Conservation (phyloP, 768 basidiomycete genomes). For the Rubroboletus satanas region DNA sequence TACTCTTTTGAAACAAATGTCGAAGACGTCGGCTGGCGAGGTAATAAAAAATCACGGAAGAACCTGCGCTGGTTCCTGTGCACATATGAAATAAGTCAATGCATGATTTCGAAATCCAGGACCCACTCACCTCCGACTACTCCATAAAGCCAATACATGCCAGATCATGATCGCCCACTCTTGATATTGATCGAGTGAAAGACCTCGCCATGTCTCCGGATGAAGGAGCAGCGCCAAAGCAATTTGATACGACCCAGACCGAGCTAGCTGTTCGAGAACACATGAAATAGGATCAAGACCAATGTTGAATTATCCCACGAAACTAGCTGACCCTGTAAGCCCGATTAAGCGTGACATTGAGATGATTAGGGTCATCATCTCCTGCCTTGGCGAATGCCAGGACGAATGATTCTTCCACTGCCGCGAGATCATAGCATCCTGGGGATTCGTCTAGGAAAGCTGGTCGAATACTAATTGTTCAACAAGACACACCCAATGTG, state of each 20-base stretch:
- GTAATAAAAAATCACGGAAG: constrained; percentile 61
- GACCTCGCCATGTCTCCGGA: constrained; percentile 64
- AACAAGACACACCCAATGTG: constrained; percentile 49
- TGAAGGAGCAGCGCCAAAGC: constrained; percentile 62
- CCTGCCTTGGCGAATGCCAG: constrained; percentile 60
- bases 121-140: constrained; percentile 58
- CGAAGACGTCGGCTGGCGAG: constrained; percentile 52
- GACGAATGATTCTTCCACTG: constrained; percentile 66
- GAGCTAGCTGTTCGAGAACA: constrained; percentile 47
- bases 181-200: constrained; percentile 61
- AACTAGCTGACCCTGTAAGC: constrained; percentile 55
- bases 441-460: constrained; percentile 7
- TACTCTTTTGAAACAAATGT: constrained; percentile 56
- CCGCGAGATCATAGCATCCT: constrained; percentile 68
- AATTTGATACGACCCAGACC: constrained; percentile 64
- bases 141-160: constrained; percentile 67
- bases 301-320: neutral
- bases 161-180: constrained; percentile 75
- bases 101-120: neutral
- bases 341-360: constrained; percentile 59
- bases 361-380: constrained; percentile 55
- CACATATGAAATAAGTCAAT: constrained; percentile 10
- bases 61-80: constrained; percentile 58
- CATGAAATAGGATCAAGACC: constrained; percentile 7
- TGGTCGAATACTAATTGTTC: neutral